Evolutionary conservation across 345 rosid species (phyloP).

Genomic region (Gossypium ekmanianum): DNA sequence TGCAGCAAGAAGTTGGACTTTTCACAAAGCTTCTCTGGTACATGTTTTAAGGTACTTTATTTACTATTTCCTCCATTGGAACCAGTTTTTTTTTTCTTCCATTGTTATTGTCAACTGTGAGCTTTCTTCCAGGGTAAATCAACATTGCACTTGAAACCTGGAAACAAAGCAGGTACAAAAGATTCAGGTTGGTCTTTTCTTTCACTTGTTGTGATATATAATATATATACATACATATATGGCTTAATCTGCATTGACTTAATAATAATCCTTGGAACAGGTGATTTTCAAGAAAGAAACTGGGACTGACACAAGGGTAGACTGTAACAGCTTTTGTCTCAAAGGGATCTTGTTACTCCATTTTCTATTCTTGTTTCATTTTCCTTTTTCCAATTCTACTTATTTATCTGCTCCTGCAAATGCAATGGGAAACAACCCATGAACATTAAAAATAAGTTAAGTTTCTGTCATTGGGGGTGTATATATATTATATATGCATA

Average conservation of each 20-base stretch:
- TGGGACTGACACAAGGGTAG: conserved; percentile 34
- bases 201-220: not conserved
- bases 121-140: conserved; percentile 39
- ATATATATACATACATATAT: no score
- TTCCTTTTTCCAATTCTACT: conserved; percentile 17
- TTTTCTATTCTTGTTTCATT: conserved; percentile 7
- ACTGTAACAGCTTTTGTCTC: conserved; percentile 25
- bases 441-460: conserved; percentile 19
- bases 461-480: conserved; percentile 3
- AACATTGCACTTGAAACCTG: conserved; percentile 31
- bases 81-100: not conserved
- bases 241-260: not conserved
- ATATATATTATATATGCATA: not conserved
- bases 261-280: not conserved
- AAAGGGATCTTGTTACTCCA: conserved; percentile 27
- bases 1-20: conserved; percentile 31
- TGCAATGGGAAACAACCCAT: conserved; percentile 44
- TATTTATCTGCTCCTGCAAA: conserved; percentile 35
- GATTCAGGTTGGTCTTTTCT: conserved; percentile 23
- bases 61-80: not conserved
- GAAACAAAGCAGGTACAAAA: conserved; percentile 31
- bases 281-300: conserved; percentile 39
- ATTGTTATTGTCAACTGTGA: not conserved
- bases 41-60: conserved; percentile 44
- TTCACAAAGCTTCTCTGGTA: conserved; percentile 46